Conservation (phyloP, 2,329 filamentous ascomycete species). For the Nemania sp. region DNA sequence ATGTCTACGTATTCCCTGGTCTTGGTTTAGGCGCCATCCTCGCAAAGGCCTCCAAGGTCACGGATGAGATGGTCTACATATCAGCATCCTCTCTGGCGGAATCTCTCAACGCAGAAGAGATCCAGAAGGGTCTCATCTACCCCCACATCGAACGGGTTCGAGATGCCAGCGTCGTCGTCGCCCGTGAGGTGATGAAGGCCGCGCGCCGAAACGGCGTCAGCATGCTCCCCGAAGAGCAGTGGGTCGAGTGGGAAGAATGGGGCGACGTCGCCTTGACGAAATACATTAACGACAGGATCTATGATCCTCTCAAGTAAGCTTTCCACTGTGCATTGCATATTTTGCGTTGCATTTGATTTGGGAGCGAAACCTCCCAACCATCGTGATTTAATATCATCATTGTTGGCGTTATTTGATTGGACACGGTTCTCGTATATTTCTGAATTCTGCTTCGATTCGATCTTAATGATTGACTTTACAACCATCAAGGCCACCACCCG, state of each 20-base stretch:
- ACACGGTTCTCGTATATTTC: conserved; percentile 20
- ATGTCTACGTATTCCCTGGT: conserved; percentile 93
- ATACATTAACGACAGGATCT: conserved; percentile 64
- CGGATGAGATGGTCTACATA: conserved; percentile 96
- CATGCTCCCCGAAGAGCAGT: conserved; percentile 67
- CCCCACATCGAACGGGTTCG: conserved; percentile 89
- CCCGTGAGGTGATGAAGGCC: conserved; percentile 90
- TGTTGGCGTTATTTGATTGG: conserved; percentile 33
- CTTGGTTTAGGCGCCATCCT: conserved; percentile 93
- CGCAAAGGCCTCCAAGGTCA: conserved; percentile 82
- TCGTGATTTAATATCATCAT: conserved; percentile 31
- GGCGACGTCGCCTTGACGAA: conserved; percentile 64
- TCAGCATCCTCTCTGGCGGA: conserved; percentile 81
- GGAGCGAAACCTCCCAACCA: conserved; percentile 12
- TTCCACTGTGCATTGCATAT: conserved; percentile 23
- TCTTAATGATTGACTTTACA: conserved; percentile 32
- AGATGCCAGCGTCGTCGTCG: conserved; percentile 84
- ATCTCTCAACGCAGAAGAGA: conserved; percentile 79
- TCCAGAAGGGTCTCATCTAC: conserved; percentile 84
- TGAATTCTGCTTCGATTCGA: conserved; percentile 23
- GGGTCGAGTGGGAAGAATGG: conserved; percentile 75
- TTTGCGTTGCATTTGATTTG: conserved; percentile 25
- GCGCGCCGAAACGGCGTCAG: conserved; percentile 83
- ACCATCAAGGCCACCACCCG: conserved; percentile 29
- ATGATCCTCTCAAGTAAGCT: conserved; percentile 55